Base-by-base conservation (phyloP, 257 asterid genomes). In the Prunella vulgaris region DNA sequence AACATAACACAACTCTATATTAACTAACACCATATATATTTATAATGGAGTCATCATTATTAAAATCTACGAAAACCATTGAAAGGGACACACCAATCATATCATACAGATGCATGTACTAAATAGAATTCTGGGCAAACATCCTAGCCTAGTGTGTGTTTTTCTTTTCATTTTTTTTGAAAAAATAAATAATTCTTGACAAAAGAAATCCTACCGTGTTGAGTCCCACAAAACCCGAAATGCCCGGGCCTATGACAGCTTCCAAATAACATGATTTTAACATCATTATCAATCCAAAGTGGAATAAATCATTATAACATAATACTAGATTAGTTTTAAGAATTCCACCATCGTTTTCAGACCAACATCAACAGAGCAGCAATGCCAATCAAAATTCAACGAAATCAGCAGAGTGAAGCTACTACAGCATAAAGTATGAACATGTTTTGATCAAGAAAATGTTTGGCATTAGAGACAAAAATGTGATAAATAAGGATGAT, bases 121-220 rank as follows among this genome's bases (percentile, higher is more conserved):
- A 69, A 68, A 84, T 76, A 68, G 83, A 81, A 80, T 83, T 83
- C 42, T 71, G 78, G 38, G 86, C 79, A 85, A 52, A 82, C 87
- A 82, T 79, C 78, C 88, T 51, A 76, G 60, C 13, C 18, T 13
- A 17, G 22, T 6, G 10, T 49, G 56, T 49, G 4, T 49, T 1
- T 49, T 46, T 14, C 5, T 42, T 13, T 12, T 51, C 18, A 7
- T 18, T 7, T 7, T 51, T 18, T 5, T 46, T 14, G 53, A 46
- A 13, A 44, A 44, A 14, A 44, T 8, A 44, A 44, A 18, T n/a
- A n/a, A n/a, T n/a, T n/a, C n/a, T n/a, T n/a, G n/a, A n/a, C n/a
- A n/a, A n/a, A n/a, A n/a, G n/a, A n/a, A 48, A 17, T 15, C 54
- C 8, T 15, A 48, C 4, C 54, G 10, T 71, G 73, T 80, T 53